Base-by-base conservation (phyloP, 306 rosid species). In the Oemleria cerasiformis region DNA sequence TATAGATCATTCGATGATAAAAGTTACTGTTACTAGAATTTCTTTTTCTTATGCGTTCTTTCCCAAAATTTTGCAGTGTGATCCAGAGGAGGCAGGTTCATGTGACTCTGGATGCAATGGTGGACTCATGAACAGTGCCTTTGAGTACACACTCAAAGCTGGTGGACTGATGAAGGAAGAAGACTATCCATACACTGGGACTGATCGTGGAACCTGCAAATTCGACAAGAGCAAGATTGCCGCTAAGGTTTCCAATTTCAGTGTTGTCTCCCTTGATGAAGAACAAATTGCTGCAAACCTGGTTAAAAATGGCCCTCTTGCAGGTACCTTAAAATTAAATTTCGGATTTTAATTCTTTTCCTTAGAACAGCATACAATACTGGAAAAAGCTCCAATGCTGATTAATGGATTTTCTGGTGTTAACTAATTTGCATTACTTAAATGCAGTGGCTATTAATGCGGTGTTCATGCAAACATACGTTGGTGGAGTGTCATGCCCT, bases 71-170 rank as follows among this genome's bases (percentile, higher is more conserved):
- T 36, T 77, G 86, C 88, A 94, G 97, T 95, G 97, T 80, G 96
- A 95, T 79, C 96, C 96, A 42, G 99, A 91, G 41, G 96, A 91
- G 65, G 38, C 77, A 9, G 86, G 88, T 57, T 88, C 97, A 38
- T 94, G 99, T 0, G 99, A 94, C 73, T 75, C 96, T 0, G 97
- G 99, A n/a, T 95, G 99, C 87, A 95, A 77, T 5, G 97, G 99
- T 14, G 99, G 99, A 60, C 84, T 91, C 75, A 95, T 95, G 97
- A 95, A 95, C 48, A 95, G 96, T 73, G 99, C 99, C 73, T 83
- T 95, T 68, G 97, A 95, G 74, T 95, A 95, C 76, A 89, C 93
- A 44, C 84, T 89, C 47, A 91, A 88, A 82, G 81, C 92, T 9
- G 99, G 99, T 68, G 99, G 99, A 43, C 76, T 91, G 9, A 94